A percentile compares a stretch with the other conserved stretches of the same genome.
These are phyloP conservation scores for Leishmania guyanensis DNA, from an alignment of 208 protist genomes.

Conservation along the genomic window DNA sequence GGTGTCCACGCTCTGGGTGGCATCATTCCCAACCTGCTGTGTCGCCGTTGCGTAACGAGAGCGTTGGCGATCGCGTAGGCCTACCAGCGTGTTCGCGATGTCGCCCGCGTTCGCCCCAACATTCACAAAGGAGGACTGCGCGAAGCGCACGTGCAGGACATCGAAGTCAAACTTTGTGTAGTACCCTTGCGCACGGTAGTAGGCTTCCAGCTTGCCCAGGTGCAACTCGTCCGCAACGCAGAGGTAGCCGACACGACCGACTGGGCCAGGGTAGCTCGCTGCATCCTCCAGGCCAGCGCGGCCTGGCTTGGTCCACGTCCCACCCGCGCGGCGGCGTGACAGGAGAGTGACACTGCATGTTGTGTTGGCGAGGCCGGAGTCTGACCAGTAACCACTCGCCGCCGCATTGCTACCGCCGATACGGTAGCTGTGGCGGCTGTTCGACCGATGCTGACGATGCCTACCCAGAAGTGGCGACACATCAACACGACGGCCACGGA, in stretches of 20 bases:
- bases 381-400: slow-evolving; percentile 25
- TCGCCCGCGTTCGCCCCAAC: slow-evolving; percentile 1
- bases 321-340: slow-evolving; percentile 23
- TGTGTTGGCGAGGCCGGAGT: not conserved
- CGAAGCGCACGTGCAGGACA: slow-evolving; percentile 74
- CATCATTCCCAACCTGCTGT: not conserved
- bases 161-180: slow-evolving; percentile 84
- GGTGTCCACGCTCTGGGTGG: not conserved
- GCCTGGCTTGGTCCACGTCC: slow-evolving; percentile 28
- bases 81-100: not conserved
- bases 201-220: slow-evolving; percentile 58
- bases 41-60: not conserved
- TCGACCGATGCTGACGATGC: slow-evolving; percentile 25
- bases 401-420: not conserved
- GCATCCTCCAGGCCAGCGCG: slow-evolving; percentile 27
- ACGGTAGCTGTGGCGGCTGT: slow-evolving; percentile 27
- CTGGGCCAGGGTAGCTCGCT: slow-evolving; percentile 21
- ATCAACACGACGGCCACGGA: not conserved
- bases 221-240: slow-evolving; percentile 80
- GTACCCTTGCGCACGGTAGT: slow-evolving; percentile 68
- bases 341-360: slow-evolving; percentile 7
- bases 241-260: slow-evolving; percentile 69
- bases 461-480: not conserved
- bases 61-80: slow-evolving; percentile 10
- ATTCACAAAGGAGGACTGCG: slow-evolving; percentile 33